Evolutionary conservation across 352 stramenopile species (phyloP), one percentile per base, ranked within the genome.

Genomic region (Thalassiosira gravida): DNA sequence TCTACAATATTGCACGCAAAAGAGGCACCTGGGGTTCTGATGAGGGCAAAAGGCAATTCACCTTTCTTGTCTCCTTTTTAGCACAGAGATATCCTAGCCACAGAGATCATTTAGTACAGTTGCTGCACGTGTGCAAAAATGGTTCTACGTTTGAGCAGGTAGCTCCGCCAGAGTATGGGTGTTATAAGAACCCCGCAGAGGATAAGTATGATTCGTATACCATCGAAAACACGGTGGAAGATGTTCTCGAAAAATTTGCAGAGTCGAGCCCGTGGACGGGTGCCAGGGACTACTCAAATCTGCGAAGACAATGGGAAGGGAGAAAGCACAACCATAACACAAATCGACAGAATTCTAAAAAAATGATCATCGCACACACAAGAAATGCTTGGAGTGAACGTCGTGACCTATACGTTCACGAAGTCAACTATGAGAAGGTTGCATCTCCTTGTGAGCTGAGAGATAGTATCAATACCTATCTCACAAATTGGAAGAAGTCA

Each of bases 1-100:
- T 67, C 8, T 67, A 67, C 39, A 56, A 67, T 35, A 50, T 67
- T 37, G 59, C 59, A 9, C 56, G 56, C 18, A 30, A 22, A 35
- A 56, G n/a, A 56, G n/a, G 5, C n/a, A 44, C 24, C 22, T 20
- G 56, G 56, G 16, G 29, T 11, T 67, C 35, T 11, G 25, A 5
- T 2, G 20, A 53, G 14, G 25, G 39, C n/a, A 7, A 32, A 30
- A 20, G 2, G 22, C 16, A 52, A 32, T 67, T 67, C 27, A 9
- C 8, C 14, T 14, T 56, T 25, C 39, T 67, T 13, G 8, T 29
- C 3, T 39, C n/a, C 30, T 67, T 53, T 30, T 29, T 67, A 6
- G 59, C 59, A 30, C 35, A 67, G 18, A 25, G 39, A 18, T 67
- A 56, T 32, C 35, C 32, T 29, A 29, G 30, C 16, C 3, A 67